Evolutionary conservation across 768 basidiomycete genomes (phyloP).

Genomic region (Amanita muscaria): DNA sequence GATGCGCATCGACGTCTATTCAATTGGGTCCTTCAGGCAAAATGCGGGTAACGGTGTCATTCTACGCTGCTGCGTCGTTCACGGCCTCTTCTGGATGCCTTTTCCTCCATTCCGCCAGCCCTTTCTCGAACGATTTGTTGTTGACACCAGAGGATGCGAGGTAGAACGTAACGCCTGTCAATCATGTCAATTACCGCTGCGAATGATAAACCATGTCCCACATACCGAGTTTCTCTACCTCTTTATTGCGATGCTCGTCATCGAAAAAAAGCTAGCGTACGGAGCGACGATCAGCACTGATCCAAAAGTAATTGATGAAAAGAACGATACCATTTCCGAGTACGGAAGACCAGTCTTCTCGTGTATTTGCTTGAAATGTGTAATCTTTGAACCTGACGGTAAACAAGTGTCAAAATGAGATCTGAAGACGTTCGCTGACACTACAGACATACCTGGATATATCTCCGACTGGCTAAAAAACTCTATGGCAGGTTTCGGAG

Average conservation of each 20-base stretch:
- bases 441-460: constrained; percentile 45
- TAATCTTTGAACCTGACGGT: constrained; percentile 66
- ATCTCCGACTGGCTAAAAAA: constrained; percentile 70
- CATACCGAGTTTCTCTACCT: constrained; percentile 53
- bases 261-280: constrained; percentile 75
- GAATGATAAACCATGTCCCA: not conserved
- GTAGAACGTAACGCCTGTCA: constrained; percentile 70
- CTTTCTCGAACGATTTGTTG: constrained; percentile 55
- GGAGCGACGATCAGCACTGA: too few relatives aligned
- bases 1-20: too few relatives aligned
- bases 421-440: not conserved
- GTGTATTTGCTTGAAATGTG: constrained; percentile 71
- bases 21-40: too few relatives aligned
- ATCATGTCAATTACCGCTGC: not conserved
- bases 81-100: constrained; percentile 21
- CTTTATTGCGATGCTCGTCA: constrained; percentile 55
- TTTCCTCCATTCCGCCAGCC: constrained; percentile 62
- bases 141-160: constrained; percentile 60
- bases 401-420: not conserved
- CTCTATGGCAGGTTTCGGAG: constrained; percentile 38
- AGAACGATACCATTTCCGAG: constrained; percentile 55
- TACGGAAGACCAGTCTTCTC: constrained; percentile 69
- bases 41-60: too few relatives aligned
- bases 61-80: not conserved
- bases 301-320: too few relatives aligned